phyloP scores from a whole-genome alignment of 352 stramenopile genomes.

The Globisporangium radiosum region DNA sequence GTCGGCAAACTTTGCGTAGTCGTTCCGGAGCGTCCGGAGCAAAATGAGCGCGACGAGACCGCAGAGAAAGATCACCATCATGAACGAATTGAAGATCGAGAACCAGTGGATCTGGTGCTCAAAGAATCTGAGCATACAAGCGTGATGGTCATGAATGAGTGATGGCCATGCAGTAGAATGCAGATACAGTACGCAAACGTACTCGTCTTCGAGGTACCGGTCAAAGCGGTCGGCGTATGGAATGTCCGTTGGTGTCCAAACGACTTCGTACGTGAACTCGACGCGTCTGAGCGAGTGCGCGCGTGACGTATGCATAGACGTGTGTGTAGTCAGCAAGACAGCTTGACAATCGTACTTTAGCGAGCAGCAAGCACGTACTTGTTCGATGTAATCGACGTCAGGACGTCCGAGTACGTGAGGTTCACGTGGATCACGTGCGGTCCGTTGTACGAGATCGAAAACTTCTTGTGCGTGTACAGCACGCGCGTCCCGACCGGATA shows the following conservation, averaged over 20 bases:
- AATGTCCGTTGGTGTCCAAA: conserved; percentile 89
- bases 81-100: conserved; percentile 97
- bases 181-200: conserved; percentile 10
- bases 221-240: conserved; percentile 96
- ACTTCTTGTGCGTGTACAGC: conserved; percentile 96
- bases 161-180: not conserved
- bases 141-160: not conserved
- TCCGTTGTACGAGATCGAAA: conserved; percentile 96
- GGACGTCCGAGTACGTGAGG: conserved; percentile 91
- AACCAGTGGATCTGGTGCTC: conserved; percentile 99
- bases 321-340: too few relatives aligned
- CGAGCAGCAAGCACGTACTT: conserved; percentile 27
- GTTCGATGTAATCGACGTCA: conserved; percentile 80
- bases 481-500: conserved; percentile 73
- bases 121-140: conserved; percentile 86
- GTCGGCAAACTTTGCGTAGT: conserved; percentile 90
- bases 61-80: conserved; percentile 97
- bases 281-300: conserved; percentile 38
- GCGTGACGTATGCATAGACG: too few relatives aligned
- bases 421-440: conserved; percentile 98
- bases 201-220: conserved; percentile 96
- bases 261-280: conserved; percentile 93
- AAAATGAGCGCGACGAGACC: conserved; percentile 93
- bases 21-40: conserved; percentile 90
- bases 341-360: too few relatives aligned